Percentiles rank a stretch among this genome's conserved stretches.
These are phyloP conservation scores for Posidonia australis DNA, from an alignment of 106 monocot genomes.

Conservation along the genomic window DNA sequence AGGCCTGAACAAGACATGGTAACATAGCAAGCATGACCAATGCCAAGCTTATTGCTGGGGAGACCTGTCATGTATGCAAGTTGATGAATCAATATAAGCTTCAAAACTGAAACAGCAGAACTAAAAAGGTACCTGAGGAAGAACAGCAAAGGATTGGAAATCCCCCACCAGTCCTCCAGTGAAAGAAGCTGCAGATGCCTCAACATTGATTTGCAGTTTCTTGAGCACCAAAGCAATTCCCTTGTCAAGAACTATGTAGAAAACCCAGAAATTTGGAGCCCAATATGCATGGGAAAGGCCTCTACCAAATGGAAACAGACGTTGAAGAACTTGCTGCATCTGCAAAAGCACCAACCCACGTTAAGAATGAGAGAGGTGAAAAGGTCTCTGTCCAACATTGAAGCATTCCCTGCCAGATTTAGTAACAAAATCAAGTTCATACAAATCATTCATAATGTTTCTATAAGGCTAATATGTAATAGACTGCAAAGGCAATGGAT, in stretches of 20 bases:
- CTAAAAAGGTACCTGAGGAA: slow-evolving; percentile 56
- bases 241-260: slow-evolving; percentile 91
- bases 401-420: not conserved
- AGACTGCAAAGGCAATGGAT: not conserved
- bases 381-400: not conserved
- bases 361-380: not conserved
- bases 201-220: slow-evolving; percentile 53
- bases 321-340: slow-evolving; percentile 71
- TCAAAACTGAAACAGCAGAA: not conserved
- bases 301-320: slow-evolving; percentile 95
- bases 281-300: slow-evolving; percentile 94
- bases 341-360: slow-evolving; percentile 19
- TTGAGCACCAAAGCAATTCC: slow-evolving; percentile 39
- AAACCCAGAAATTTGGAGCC: slow-evolving; percentile 99
- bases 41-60: slow-evolving; percentile 54
- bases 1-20: slow-evolving; percentile 72
- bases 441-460: not conserved
- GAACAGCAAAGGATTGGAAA: slow-evolving; percentile 71
- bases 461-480: not conserved
- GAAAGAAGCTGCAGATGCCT: slow-evolving; percentile 61
- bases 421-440: not conserved
- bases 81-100: not conserved
- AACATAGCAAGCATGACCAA: slow-evolving; percentile 72
- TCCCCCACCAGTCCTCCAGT: slow-evolving; percentile 86
- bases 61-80: slow-evolving; percentile 36